phyloP scores from a whole-genome alignment of 768 basidiomycete species.

The Gymnopilus junonius region DNA sequence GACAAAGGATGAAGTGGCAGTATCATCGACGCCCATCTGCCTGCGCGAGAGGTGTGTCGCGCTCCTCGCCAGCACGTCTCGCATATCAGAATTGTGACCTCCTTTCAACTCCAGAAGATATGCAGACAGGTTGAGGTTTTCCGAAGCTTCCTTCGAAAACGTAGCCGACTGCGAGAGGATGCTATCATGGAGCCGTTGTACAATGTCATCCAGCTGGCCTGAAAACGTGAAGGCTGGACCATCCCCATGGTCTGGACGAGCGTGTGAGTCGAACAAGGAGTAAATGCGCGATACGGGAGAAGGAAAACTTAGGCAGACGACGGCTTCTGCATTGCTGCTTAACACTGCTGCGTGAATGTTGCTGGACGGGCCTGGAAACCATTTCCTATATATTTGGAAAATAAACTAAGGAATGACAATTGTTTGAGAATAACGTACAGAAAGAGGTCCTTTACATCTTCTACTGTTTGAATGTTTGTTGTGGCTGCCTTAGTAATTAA shows the following conservation, averaged over 20 bases:
- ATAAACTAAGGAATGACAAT: background rate
- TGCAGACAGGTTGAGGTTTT: background rate
- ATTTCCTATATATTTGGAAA: constrained; percentile 12
- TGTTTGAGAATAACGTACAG: constrained; percentile 4
- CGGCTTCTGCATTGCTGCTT: constrained; percentile 10
- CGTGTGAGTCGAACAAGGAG: constrained; percentile 21
- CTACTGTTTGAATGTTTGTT: background rate
- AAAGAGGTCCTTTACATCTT: constrained; percentile 2
- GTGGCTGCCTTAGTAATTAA: background rate
- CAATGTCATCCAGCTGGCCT: constrained; percentile 12
- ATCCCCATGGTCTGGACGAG: constrained; percentile 12
- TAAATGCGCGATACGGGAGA: constrained; percentile 9
- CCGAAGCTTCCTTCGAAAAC: background rate
- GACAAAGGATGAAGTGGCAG: background rate
- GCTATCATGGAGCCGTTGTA: constrained; percentile 1
- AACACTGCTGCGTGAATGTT: constrained; percentile 15
- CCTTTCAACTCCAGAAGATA: constrained; percentile 4
- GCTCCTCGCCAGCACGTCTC: constrained; percentile 2
- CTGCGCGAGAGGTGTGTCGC: constrained; percentile 1
- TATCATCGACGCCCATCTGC: background rate
- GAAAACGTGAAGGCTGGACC: constrained; percentile 21
- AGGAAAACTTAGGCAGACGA: constrained; percentile 19
- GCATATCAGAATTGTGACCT: background rate
- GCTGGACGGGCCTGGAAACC: constrained; percentile 12
- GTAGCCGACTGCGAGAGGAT: background rate